Base-by-base conservation (phyloP, 2,329 filamentous ascomycete species). In the Aphanoascus verrucosus region DNA sequence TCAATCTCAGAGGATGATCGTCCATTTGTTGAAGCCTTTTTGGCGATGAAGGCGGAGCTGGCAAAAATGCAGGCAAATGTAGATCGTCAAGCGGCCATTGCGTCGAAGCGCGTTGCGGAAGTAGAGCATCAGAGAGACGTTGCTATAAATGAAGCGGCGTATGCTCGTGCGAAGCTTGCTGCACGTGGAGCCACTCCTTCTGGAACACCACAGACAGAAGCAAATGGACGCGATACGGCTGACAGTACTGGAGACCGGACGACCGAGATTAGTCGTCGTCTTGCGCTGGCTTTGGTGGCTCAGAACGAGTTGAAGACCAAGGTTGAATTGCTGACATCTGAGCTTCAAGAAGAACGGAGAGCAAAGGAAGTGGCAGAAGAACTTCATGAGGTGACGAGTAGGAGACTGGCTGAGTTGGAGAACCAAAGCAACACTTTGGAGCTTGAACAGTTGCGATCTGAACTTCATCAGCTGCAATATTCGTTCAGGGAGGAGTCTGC, bases 121-220 rank as follows among this genome's bases (percentile, higher is more conserved):
- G 85, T 94, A 1, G 93, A 98, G 67, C 90, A 87, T 65, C 93
- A 98, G 72, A 81, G 94, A 49, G 93, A 98, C 69, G 83, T 85
- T 40, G 93, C 93, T n/a, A 84, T 98, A 52, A 86, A 85, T 62
- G 94, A 98, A 71, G 93, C 93, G 0, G 86, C 93, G 0, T 97
- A 97, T 69, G 88, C 90, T 34, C 95, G 94, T 65, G 89, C 94
- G 2, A 96, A 88, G 65, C 74, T 96, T 49, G 90, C 90, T 31
- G 90, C 89, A 6, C 85, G 89, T 58, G 83, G 79, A 37, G 77
- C 76, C n/a, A 88, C 84, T 61, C 77, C 82, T 49, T 75, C 75
- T 41, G 74, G 76, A n/a, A 78, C 76, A 5, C 76, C 77, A 5
- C 74, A 75, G 54, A 73, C 72, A 2, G 67, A 80, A 2, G 82